Base-by-base conservation (phyloP, 108 stramenopile species). In the Discostella pseudostelligera region DNA sequence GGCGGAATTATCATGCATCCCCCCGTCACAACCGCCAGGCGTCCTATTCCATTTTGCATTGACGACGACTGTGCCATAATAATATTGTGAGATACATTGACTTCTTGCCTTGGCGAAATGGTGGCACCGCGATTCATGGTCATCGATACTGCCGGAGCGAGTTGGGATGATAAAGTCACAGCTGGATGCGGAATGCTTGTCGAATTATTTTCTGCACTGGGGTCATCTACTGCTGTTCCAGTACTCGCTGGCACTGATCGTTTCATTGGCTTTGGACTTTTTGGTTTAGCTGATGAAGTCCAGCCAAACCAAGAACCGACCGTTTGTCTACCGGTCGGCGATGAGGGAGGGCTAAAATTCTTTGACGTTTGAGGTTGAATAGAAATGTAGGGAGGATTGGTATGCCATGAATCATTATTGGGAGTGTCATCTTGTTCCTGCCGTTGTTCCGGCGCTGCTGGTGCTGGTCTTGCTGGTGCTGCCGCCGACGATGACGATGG, bases 301-400 rank as follows among this genome's bases (percentile, higher is more conserved):
- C 68, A 77, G 14, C 68, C 43, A 1, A 77, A 66, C 76, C 76
- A 77, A 26, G 76, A 45, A 67, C 57, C 12, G 50, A 59, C 45
- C 35, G 54, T 37, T 51, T 50, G 25, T 35, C 16, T 51, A 43
- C 39, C 28, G 22, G 28, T 16, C 19, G 48, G 43, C 39, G 59
- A 44, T 7, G 58, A 59, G 14, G 59, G 13, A 1, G 42, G 37
- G 21, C 11, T n/a, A 28, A 42, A 22, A 46, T 56, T 22, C 24
- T 9, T 9, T 24, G 9, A 17, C 22, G 2, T 58, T 24, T 53
- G 3, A 28, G 49, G 10, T 21, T 59, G 47, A n/a, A 59, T 59
- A 47, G 35, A 5, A 43, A 36, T 35, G n/a, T 56, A 45, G 11
- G 57, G 59, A 48, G 36, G 20, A 46, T 62, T 56, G 12, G 70